These are phyloP conservation scores for Erythrophleum ivorense DNA, from an alignment of 331 rosid species.

Conservation along the genomic window DNA sequence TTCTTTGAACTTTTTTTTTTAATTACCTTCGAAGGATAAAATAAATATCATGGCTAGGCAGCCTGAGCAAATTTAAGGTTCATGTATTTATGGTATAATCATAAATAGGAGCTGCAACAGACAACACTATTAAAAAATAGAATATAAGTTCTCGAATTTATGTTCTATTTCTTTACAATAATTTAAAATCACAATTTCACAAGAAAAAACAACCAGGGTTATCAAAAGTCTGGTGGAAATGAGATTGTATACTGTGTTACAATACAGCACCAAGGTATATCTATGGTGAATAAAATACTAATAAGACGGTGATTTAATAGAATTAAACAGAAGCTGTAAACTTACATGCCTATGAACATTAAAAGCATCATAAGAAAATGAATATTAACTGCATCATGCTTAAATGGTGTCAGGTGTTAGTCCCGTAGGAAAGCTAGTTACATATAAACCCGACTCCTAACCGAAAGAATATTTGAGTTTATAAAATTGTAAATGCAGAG, in stretches of 20 bases:
- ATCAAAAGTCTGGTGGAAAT: neutral
- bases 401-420: neutral
- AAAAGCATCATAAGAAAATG: neutral
- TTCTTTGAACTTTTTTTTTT: too few relatives aligned
- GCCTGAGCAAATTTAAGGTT: neutral
- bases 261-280: neutral
- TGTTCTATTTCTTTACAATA: neutral
- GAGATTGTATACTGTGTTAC: neutral
- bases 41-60: neutral
- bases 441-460: slow-evolving; percentile 4
- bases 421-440: neutral
- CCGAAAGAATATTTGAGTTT: slow-evolving; percentile 12
- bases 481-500: slow-evolving; percentile 21
- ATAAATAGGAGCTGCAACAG: neutral
- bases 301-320: neutral
- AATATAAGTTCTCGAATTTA: too few relatives aligned
- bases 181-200: neutral
- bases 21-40: too few relatives aligned
- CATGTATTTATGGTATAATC: neutral
- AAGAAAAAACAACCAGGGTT: neutral
- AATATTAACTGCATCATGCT: neutral
- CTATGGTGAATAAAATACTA: neutral
- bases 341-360: slow-evolving; percentile 13
- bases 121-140: neutral
- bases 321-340: neutral